Base-by-base conservation (phyloP, 148 eudicot genomes). In the Salicornia ramosissima region DNA sequence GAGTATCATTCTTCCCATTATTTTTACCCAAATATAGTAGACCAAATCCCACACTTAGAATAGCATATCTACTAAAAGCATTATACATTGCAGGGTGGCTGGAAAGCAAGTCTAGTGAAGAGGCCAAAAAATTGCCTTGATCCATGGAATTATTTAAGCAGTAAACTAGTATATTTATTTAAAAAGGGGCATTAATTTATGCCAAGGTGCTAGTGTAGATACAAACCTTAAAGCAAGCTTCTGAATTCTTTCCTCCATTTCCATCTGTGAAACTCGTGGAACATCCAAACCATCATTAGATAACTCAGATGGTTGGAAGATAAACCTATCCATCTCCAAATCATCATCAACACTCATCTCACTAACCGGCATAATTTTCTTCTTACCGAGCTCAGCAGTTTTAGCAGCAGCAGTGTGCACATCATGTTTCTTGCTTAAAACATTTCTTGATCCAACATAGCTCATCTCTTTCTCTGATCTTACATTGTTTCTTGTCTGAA, bases 201-300 rank as follows among this genome's bases (percentile, higher is more conserved):
- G 72, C 39, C 36, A 36, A 64, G 28, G 29, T 63, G 30, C 40
- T 49, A 53, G 61, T 19, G 28, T 57, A 46, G 47, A 46, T 69
- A 76, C 88, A 73, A 72, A 92, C 98, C 94, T 71, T 79, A 68
- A 84, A 52, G 98, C 98, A 54, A 93, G 90, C 77, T 80, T 93
- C 69, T 90, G 95, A 64, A 93, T 84, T 82, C 96, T 85, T 77
- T 86, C 92, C 82, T 90, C 98, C 98, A 93, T 86, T 79, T 86
- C 96, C 65, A 75, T 78, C 61, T 78, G 81, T 21, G 96, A 50
- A 71, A 85, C 75, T 30, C 90, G 83, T 31, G 82, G 93, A 77
- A 78, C 65, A 64, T 71, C 87, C 15, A 71, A 74, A 31, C 76
- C 80, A 79, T 82, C 86, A 59, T 77, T 78, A 26, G 69, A 50